These are phyloP conservation scores for Rutstroemia sydowiana DNA, from an alignment of 2,329 filamentous ascomycete species.

Conservation along the genomic window DNA sequence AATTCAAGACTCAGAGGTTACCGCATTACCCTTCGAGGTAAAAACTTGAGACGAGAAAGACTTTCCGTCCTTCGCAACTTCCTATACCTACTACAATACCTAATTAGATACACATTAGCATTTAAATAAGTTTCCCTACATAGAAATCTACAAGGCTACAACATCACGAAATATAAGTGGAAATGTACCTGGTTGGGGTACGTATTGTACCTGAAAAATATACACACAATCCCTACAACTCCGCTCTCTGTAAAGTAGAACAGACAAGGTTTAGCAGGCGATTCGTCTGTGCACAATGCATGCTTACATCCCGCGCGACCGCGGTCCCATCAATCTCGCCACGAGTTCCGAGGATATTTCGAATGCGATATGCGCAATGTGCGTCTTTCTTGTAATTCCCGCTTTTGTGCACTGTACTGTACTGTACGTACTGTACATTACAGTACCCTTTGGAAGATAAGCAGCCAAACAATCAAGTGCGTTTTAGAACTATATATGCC, in stretches of 20 bases:
- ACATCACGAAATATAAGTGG: neutral
- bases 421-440: too few species aligned
- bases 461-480: neutral
- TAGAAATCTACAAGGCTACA: too few species aligned
- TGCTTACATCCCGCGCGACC: conserved; percentile 1
- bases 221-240: neutral
- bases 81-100: too few species aligned
- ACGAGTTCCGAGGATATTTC: conserved; percentile 6
- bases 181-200: neutral
- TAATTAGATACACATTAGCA: too few species aligned
- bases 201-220: neutral
- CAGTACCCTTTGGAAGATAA: neutral
- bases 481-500: neutral
- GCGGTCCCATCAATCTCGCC: neutral
- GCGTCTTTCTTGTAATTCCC: neutral
- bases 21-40: too few species aligned
- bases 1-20: too few species aligned
- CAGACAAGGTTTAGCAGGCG: neutral
- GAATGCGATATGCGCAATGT: conserved; percentile 2
- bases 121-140: too few species aligned
- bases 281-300: conserved; percentile 4
- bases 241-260: neutral
- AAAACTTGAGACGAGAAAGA: too few species aligned
- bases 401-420: neutral
- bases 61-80: too few species aligned